Base-by-base conservation (phyloP, 371 early-diverging fungal genomes). In the Polyrhizophydium stewartii region DNA sequence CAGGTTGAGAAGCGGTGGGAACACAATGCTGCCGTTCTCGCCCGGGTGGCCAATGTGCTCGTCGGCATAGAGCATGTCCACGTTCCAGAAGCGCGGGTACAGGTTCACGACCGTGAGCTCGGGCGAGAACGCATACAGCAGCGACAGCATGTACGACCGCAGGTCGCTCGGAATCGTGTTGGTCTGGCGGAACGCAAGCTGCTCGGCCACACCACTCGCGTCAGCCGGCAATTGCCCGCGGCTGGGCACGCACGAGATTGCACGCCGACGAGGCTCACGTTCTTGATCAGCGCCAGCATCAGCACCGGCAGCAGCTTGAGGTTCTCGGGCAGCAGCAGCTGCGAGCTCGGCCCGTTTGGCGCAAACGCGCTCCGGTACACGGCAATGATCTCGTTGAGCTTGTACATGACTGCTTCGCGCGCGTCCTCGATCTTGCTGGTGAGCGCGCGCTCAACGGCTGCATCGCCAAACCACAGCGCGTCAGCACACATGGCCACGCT, bases 341-440 rank as follows among this genome's bases (percentile, higher is more conserved):
- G 93, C 28, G 87, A 83, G 0, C 90, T 83, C 17, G 92, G 90
- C 0, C 79, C 75, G 6, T 89, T 88, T 1, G 86, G 82, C 7
- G 84, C 87, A 58, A 92, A 86, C 58, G 86, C 84, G 5, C 88
- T 77, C 79, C 94, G 93, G 77, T 91, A 95, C 0, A 89, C 89
- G 31, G 86, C 85, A 24, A 96, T 66, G 17, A 98, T 79, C 65
- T 97, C 97, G 33, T 86, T 78, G 1, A 87, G 62, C 76, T 94
- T 96, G 81, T 92, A 87, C 37, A 89, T 81, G 59, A 97, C 74
- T 0, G 94, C 94, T 59, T 98, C 96, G 40, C 97, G 84, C 19
- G 97, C 96, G 75, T 94, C 95, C 64, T 96, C 97, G 61, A 98
- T 68, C 61, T 93, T 93, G 13, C 92, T 87, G 25, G 85, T 83